phyloP scores from a whole-genome alignment of 768 basidiomycete genomes.

The Pisolithus orientalis region DNA sequence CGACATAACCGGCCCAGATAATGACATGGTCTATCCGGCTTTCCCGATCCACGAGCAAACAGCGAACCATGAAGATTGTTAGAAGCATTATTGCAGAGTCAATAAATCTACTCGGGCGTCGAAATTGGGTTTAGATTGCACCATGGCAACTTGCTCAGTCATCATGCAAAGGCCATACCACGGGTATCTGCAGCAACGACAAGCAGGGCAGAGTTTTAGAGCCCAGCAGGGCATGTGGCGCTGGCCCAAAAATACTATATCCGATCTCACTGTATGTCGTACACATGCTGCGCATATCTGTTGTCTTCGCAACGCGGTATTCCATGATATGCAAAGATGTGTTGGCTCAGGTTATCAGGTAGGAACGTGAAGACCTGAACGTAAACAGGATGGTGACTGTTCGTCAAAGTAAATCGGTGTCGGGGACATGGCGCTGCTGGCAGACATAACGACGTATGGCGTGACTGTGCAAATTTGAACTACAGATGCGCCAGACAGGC shows the following conservation, averaged over 20 bases:
- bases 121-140: no score
- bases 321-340: not conserved
- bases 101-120: no score
- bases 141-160: no score
- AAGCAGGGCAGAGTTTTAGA: not conserved
- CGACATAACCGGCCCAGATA: no score
- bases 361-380: not conserved
- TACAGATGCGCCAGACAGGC: not conserved
- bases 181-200: no score
- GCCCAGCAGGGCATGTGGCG: not conserved
- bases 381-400: not conserved
- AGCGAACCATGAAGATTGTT: no score
- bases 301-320: not conserved
- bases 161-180: no score
- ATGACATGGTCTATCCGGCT: no score
- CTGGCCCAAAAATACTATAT: not conserved
- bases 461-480: not conserved
- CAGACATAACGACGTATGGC: not conserved
- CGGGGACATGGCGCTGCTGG: not conserved
- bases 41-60: no score
- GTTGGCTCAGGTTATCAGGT: not conserved
- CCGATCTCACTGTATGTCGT: not conserved
- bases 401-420: not conserved
- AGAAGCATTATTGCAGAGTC: no score
- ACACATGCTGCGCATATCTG: not conserved